These are phyloP conservation scores for Nannochloris sp. DNA, from an alignment of 139 green algal genomes.

Conservation along the genomic window DNA sequence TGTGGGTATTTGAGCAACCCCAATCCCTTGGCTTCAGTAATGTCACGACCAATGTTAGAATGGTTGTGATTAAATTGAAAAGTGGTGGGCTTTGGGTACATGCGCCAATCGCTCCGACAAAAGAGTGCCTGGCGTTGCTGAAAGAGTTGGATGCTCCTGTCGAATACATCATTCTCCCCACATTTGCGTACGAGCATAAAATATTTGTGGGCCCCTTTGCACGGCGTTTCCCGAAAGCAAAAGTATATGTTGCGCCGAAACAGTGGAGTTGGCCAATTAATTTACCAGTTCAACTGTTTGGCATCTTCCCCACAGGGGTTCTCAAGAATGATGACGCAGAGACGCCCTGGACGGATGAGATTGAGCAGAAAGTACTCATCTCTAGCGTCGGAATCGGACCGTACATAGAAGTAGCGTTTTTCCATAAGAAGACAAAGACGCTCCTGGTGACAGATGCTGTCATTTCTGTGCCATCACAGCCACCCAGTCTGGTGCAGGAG, in stretches of 20 bases:
- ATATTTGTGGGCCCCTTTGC: constrained; percentile 78
- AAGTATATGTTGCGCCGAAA: constrained; percentile 50
- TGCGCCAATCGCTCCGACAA: constrained; percentile 75
- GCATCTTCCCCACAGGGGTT: constrained; percentile 61
- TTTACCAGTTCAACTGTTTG: constrained; percentile 62
- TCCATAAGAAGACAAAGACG: constrained; percentile 59
- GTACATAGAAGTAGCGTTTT: constrained; percentile 71
- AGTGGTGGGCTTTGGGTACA: constrained; percentile 76
- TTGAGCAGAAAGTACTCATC: constrained; percentile 59
- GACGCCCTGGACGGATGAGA: constrained; percentile 67
- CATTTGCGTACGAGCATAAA: constrained; percentile 91
- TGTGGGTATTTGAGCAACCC: constrained; percentile 89
- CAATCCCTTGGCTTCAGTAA: constrained; percentile 55
- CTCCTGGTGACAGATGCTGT: constrained; percentile 84
- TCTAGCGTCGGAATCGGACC: constrained; percentile 25
- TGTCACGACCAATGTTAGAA: constrained; percentile 73
- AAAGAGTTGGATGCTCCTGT: constrained; percentile 63
- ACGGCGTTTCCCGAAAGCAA: constrained; percentile 65
- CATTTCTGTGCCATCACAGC: constrained; percentile 49
- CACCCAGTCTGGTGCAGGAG: constrained; percentile 21
- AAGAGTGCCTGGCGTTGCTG: constrained; percentile 30
- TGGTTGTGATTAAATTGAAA: constrained; percentile 76
- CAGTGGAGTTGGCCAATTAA: constrained; percentile 82
- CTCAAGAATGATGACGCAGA: constrained; percentile 23
- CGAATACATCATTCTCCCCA: constrained; percentile 78